Conservation (phyloP, 2,329 filamentous ascomycete species). For the Calonectria pseudoturangicola region DNA sequence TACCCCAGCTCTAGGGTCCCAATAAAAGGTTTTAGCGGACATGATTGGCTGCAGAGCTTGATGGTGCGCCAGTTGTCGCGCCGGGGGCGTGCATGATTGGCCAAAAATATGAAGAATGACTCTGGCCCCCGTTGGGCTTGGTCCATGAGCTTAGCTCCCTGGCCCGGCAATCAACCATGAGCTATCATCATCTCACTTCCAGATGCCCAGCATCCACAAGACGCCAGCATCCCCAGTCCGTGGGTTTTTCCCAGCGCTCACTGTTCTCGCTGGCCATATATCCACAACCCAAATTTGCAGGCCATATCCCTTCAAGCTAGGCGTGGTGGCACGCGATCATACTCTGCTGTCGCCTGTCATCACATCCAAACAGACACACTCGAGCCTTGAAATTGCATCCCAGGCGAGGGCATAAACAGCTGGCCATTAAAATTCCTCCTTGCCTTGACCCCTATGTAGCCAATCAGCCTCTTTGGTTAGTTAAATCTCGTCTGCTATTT, state of each 20-base stretch:
- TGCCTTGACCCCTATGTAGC: conserved; percentile 12
- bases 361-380: conserved; percentile 2
- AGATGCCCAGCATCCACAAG: conserved; percentile 15
- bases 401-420: not conserved
- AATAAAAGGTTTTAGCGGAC: not conserved
- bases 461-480: conserved; percentile 15
- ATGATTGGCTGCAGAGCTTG: conserved; percentile 35
- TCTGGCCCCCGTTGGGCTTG: conserved; percentile 8
- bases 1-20: conserved; percentile 32
- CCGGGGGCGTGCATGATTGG: conserved; percentile 24
- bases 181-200: conserved; percentile 23
- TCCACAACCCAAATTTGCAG: not conserved
- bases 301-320: conserved; percentile 3
- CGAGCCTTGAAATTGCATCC: not conserved
- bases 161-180: conserved; percentile 4
- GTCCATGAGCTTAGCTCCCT: conserved; percentile 10
- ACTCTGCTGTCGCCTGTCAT: not conserved
- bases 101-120: conserved; percentile 17
- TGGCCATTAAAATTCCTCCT: conserved; percentile 3
- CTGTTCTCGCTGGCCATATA: not conserved
- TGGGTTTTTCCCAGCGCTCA: conserved; percentile 2
- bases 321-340: not conserved
- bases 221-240: conserved; percentile 2
- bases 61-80: conserved; percentile 14
- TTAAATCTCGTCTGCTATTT: not conserved